Conservation (phyloP, 2,329 filamentous ascomycete genomes). For the Hypocreales sp. region DNA sequence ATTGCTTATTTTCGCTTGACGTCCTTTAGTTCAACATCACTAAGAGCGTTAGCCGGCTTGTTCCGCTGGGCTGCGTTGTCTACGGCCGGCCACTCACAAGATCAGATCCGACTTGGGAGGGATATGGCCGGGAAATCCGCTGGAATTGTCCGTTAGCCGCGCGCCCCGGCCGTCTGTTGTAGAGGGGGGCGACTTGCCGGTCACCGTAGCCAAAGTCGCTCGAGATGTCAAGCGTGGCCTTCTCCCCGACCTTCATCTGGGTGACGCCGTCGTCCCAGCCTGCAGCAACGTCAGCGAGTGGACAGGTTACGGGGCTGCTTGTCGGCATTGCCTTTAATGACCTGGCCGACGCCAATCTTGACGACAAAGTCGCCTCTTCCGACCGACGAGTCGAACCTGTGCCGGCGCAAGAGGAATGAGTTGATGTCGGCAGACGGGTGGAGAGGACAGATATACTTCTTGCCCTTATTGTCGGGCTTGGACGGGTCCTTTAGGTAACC, state of each 20-base stretch:
- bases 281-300: conserved; percentile 14
- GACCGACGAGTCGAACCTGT: conserved; percentile 79
- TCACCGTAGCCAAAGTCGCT: conserved; percentile 11
- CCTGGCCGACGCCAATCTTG: conserved; percentile 64
- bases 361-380: conserved; percentile 63
- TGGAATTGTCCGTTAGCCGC: conserved; percentile 15
- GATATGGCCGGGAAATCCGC: conserved; percentile 67
- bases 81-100: conserved; percentile 47
- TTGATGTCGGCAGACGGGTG: neutral
- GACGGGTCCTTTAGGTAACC: conserved; percentile 63
- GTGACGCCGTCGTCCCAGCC: conserved; percentile 77
- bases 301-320: conserved; percentile 2
- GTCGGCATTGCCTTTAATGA: conserved; percentile 60
- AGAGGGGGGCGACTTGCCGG: too few species aligned
- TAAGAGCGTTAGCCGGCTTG: neutral
- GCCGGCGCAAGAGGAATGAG: neutral
- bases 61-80: neutral
- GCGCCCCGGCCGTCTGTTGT: too few species aligned
- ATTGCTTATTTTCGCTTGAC: neutral
- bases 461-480: conserved; percentile 49
- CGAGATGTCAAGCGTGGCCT: conserved; percentile 69
- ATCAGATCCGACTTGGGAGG: conserved; percentile 60
- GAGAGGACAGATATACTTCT: conserved; percentile 45
- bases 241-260: conserved; percentile 83
- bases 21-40: conserved; percentile 4